Evolutionary conservation across 164 flowering plant species (phyloP), one percentile per base, ranked within the genome.

Genomic region (Umbellularia californica): DNA sequence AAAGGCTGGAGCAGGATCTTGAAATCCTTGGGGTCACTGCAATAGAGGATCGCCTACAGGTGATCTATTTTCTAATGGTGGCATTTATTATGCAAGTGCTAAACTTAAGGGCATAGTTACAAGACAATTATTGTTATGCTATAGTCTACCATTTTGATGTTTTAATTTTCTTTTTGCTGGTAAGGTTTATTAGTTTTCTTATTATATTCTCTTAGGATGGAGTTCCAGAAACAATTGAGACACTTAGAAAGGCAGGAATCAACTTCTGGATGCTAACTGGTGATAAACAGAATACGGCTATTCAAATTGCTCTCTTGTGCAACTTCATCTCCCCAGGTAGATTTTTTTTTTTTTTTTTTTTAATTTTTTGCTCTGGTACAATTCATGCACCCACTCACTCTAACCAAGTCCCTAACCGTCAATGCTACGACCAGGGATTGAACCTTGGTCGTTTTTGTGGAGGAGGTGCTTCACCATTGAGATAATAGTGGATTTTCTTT

Each of bases 191-290:
- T 50, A 28, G 67, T 72, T 13, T 52, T 51, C 55, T 74, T 10
- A 15, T 33, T 78, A n/a, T 41, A 35, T 28, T 70, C 63, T 71
- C 81, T 55, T 80, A 96, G 99, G 97, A 96, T 74, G 99, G 97
- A 41, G 99, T 96, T 69, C 99, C 99, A 23, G 98, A 94, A 80
- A 92, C 99, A 77, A 95, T 95, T 72, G 93, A 91, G 77, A 88
- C 90, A 11, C 96, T 95, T 50, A 84, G 99, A 78, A 91, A 87
- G 83, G 99, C 98, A 27, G 99, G 99, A 74, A 92, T 96, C 75
- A 93, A 94, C 80, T 94, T 96, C 83, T 94, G 99, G 99, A 96
- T 96, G 99, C 88, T 94, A 71, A 94, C 99, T 74, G 99, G 99
- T 70, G 99, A 96, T 84, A 96, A 96, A 81, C 97, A 93, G 84